Base-by-base conservation (phyloP, 345 rosid species). In the Pugionium cornutum region DNA sequence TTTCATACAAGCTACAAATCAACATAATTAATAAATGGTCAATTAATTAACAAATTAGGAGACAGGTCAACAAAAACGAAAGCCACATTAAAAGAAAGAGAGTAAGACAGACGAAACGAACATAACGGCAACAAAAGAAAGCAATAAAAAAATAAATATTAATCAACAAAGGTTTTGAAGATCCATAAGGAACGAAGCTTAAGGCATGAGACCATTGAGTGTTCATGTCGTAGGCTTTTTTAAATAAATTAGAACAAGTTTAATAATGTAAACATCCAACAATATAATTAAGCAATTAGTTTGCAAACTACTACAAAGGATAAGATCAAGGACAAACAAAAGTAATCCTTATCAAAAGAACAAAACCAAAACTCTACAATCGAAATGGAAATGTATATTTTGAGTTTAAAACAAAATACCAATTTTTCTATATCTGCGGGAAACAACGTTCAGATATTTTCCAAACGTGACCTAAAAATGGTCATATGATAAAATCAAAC, bases 51-150 rank as follows among this genome's bases (percentile, higher is more conserved):
- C 53, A 55, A 71, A 64, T 48, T 64, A 71, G 52, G 51, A 62
- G 75, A 63, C 69, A 63, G 53, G 75, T 64, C 75, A 64, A 71
- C 64, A 71, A 71, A 71, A 71, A 64, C 53, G 59, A 71, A 71
- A 71, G 75, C 45, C 26, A 71, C 42, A 48, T 40, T 18, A 64
- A 58, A 71, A 58, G 65, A 50, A 56, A 71, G 69, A 71, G 69
- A 71, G 75, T 71, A 71, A 71, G 53, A 56, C 41, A 71, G 75
- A 71, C 75, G 75, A 71, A 71, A 71, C 75, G 69, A 71, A 71
- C 75, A 71, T 71, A 64, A 71, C 75, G 75, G 75, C 75, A 71
- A 56, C 65, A 71, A 71, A 64, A 32, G 36, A 71, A 62, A 53
- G 2, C 39, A 70, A 28, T 18, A 18, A 18, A 18, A 18, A 18